Conservation (phyloP, 176 grass and related monocot genomes). For the Poa annua region DNA sequence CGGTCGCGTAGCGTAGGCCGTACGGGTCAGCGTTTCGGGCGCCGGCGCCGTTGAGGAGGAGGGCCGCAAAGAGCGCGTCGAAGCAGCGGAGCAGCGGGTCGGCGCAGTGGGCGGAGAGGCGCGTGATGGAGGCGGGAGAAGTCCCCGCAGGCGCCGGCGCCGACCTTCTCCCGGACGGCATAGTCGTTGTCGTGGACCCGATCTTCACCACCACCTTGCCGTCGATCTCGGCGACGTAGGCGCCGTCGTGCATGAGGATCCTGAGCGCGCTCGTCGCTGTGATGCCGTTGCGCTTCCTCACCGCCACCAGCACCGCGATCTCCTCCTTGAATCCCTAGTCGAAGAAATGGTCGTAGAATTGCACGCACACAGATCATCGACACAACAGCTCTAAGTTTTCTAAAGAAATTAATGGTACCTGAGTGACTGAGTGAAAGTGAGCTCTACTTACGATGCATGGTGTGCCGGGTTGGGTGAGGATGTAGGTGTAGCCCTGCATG, state of each 20-base stretch:
- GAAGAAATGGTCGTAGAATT: constrained; percentile 61
- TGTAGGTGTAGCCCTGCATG: constrained; percentile 86
- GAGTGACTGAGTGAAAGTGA: no score
- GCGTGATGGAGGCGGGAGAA: no score
- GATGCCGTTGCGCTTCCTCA: constrained; percentile 50
- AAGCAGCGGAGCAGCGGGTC: no score
- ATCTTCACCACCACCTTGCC: constrained; percentile 45
- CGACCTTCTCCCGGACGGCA: constrained; percentile 43
- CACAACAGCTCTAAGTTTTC: no score
- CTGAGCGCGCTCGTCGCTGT: constrained; percentile 33
- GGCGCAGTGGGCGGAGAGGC: no score
- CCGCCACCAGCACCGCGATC: constrained; percentile 47
- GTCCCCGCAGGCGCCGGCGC: no score
- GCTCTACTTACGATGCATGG: constrained; percentile 81
- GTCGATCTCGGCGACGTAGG: constrained; percentile 49
- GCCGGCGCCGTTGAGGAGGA: no score
- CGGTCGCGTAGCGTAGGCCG: no score
- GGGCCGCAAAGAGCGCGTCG: no score
- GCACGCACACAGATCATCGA: no score
- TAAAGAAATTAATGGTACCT: no score
- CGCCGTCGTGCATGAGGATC: constrained; percentile 36
- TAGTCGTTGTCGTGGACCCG: constrained; percentile 49
- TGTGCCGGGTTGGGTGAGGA: constrained; percentile 72
- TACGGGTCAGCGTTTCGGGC: no score
- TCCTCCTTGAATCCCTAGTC: constrained; percentile 37